Evolutionary conservation across 768 basidiomycete genomes (phyloP).

Genomic region (Suillus tomentosus): DNA sequence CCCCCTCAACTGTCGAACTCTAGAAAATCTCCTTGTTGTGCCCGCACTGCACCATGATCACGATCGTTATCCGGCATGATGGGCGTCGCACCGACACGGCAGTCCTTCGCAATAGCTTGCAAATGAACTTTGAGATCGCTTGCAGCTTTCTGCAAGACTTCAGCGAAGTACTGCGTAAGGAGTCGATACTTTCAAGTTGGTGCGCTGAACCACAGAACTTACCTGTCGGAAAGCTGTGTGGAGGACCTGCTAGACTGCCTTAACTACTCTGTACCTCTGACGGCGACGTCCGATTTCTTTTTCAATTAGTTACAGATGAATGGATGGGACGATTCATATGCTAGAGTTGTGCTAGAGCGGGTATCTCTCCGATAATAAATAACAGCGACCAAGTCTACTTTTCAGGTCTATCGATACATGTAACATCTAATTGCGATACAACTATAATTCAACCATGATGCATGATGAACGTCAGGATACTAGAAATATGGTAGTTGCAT

Average conservation of each 20-base stretch:
- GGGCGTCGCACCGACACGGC: slow-evolving; percentile 63
- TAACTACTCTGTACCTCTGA: slow-evolving; percentile 28
- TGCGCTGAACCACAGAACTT: slow-evolving; percentile 83
- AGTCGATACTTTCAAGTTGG: slow-evolving; percentile 74
- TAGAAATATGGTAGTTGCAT: no score
- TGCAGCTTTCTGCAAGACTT: slow-evolving; percentile 80
- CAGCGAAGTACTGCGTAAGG: slow-evolving; percentile 85
- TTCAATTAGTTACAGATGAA: no score
- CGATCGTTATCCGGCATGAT: slow-evolving; percentile 79
- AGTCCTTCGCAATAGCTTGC: slow-evolving; percentile 81
- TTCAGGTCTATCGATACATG: no score
- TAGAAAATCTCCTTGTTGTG: slow-evolving; percentile 81
- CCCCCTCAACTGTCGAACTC: slow-evolving; percentile 83
- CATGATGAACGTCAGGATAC: no score
- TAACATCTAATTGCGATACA: no score
- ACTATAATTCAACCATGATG: no score
- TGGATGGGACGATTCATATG: slow-evolving; percentile 48
- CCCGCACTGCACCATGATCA: slow-evolving; percentile 87
- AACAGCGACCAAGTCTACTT: no score
- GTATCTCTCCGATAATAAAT: no score
- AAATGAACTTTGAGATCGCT: slow-evolving; percentile 83
- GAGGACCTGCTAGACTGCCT: slow-evolving; percentile 59
- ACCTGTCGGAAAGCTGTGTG: slow-evolving; percentile 75
- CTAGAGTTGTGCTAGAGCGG: slow-evolving; percentile 67
- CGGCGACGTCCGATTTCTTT: no score